phyloP scores from a whole-genome alignment of 2,329 filamentous ascomycete species.

The Pseudopithomyces chartarum region DNA sequence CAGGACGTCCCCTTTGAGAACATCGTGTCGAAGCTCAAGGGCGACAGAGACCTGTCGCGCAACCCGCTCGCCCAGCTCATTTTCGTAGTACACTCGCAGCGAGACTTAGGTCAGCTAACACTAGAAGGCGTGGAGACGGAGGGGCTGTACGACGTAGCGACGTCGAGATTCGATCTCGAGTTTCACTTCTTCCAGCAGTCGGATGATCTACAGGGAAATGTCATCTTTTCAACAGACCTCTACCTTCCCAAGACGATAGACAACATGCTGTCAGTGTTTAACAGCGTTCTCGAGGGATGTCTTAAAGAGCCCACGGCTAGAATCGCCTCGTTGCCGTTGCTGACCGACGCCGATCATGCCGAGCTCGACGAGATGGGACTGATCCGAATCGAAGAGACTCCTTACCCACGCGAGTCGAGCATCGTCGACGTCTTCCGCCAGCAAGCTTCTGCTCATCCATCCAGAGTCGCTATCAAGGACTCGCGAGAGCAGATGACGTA shows the following conservation, averaged over 20 bases:
- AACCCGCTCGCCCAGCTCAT: constrained; percentile 1
- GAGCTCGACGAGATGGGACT: neutral
- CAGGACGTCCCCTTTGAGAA: constrained; percentile 8
- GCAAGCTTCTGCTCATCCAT: neutral
- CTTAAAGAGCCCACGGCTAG: constrained; percentile 4
- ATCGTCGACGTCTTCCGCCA: constrained; percentile 10
- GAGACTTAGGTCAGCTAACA: neutral
- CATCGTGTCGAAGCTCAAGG: neutral
- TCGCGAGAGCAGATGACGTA: no score
- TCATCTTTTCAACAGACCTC: no score
- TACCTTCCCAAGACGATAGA: no score
- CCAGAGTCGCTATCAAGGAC: no score
- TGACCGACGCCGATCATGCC: neutral
- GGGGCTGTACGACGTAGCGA: neutral
- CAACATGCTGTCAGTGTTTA: neutral
- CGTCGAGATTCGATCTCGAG: constrained; percentile 7
- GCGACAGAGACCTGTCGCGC: neutral
- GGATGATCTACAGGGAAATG: no score
- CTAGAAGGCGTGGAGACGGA: constrained; percentile 5
- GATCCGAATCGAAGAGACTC: neutral
- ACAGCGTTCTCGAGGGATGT: constrained; percentile 4
- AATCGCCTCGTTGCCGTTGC: neutral
- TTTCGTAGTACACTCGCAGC: constrained; percentile 4
- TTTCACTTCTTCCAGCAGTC: constrained; percentile 1
- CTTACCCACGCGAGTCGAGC: constrained; percentile 6